Conservation (phyloP, 768 basidiomycete genomes). For the Leccinum subtestaceum region DNA sequence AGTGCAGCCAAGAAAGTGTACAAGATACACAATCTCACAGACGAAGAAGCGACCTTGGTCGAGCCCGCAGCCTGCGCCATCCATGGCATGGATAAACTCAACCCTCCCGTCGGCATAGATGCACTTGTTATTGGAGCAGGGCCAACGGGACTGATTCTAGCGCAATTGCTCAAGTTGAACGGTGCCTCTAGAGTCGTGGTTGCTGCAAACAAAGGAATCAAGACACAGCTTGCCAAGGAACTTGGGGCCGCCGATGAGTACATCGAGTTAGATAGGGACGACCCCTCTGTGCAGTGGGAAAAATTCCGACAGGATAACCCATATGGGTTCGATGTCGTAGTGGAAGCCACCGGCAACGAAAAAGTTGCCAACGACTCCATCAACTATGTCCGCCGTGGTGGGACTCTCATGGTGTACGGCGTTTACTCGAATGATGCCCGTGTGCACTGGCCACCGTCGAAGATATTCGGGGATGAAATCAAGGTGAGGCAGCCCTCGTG, state of each 20-base stretch:
- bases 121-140: constrained; percentile 83
- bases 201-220: constrained; percentile 83
- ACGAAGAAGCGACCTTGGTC: constrained; percentile 80
- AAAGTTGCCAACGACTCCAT: constrained; percentile 82
- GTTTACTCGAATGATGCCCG: constrained; percentile 80
- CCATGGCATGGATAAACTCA: constrained; percentile 83
- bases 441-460: constrained; percentile 84
- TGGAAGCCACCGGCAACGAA: constrained; percentile 80
- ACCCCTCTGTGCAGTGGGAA: constrained; percentile 72
- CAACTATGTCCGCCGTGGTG: constrained; percentile 78
- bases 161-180: constrained; percentile 82
- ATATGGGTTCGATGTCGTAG: constrained; percentile 83
- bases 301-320: constrained; percentile 72
- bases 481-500: constrained; percentile 32
- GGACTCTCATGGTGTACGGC: constrained; percentile 81
- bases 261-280: constrained; percentile 70
- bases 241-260: constrained; percentile 79
- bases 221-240: constrained; percentile 77
- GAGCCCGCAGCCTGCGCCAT: constrained; percentile 88
- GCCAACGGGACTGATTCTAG: constrained; percentile 81
- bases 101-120: constrained; percentile 73
- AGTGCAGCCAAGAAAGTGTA: constrained; percentile 72
- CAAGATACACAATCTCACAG: constrained; percentile 79
- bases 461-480: constrained; percentile 76
- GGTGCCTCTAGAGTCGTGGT: constrained; percentile 77